These are phyloP conservation scores for Paraconiothyrium brasiliense DNA, from an alignment of 2,329 filamentous ascomycete genomes.

Conservation along the genomic window DNA sequence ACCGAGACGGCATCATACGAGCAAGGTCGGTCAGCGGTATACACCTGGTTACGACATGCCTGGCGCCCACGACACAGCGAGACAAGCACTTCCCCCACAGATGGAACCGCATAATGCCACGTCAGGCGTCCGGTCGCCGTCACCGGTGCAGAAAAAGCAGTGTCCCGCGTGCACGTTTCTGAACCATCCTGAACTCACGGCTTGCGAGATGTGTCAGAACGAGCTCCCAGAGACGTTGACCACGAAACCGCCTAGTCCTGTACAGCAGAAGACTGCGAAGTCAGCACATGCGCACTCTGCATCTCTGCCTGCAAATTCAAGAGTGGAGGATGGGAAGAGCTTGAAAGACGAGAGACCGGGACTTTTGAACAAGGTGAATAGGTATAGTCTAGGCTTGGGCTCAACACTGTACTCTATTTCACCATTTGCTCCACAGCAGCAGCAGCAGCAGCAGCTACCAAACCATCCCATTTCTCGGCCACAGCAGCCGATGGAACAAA, in stretches of 20 bases:
- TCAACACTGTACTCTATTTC: conserved; percentile 48
- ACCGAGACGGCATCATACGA: conserved; percentile 20
- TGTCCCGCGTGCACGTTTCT: conserved; percentile 48
- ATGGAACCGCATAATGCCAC: conserved; percentile 19
- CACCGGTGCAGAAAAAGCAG: conserved; percentile 44
- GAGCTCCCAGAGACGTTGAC: conserved; percentile 35
- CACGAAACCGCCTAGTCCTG: conserved; percentile 36
- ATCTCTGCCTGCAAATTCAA: conserved; percentile 31
- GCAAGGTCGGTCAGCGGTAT: conserved; percentile 35
- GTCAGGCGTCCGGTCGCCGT: conserved; percentile 24
- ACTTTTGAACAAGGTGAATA: conserved; percentile 35
- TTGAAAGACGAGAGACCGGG: conserved; percentile 25
- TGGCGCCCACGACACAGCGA: conserved; percentile 26
- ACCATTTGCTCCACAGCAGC: conserved; percentile 43
- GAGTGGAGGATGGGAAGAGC: conserved; percentile 12
- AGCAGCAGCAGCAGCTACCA: conserved; percentile 37
- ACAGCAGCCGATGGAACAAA: conserved; percentile 40
- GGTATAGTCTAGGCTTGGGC: conserved; percentile 47
- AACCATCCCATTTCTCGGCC: no score
- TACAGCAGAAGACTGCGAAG: conserved; percentile 18
- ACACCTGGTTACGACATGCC: conserved; percentile 40
- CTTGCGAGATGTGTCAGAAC: conserved; percentile 47
- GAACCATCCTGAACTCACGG: conserved; percentile 41
- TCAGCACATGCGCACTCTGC: conserved; percentile 40
- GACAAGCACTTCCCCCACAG: conserved; percentile 30